These are phyloP conservation scores for Suhomyces kunorum DNA, from an alignment of 1,139 yeast genomes.

Conservation along the genomic window DNA sequence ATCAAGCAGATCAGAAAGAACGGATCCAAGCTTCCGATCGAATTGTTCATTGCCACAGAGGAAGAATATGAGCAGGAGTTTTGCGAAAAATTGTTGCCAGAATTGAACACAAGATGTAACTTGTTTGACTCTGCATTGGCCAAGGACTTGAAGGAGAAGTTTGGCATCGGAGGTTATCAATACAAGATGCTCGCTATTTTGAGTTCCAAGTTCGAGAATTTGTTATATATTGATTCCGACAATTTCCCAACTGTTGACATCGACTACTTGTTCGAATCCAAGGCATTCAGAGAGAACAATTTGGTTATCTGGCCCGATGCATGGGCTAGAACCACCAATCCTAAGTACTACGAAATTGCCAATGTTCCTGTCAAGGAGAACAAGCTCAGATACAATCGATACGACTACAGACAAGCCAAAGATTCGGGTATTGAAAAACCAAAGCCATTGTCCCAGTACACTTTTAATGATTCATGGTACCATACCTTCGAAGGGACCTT, in stretches of 20 bases:
- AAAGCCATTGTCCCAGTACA: slow-evolving; percentile 33
- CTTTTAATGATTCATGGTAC: slow-evolving; percentile 38
- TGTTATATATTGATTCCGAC: slow-evolving; percentile 68
- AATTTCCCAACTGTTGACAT: slow-evolving; percentile 59
- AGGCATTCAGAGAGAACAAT: slow-evolving; percentile 42
- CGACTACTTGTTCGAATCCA: slow-evolving; percentile 49
- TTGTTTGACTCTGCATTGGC: slow-evolving; percentile 40
- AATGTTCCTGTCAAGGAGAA: slow-evolving; percentile 39
- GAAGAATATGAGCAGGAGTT: slow-evolving; percentile 51
- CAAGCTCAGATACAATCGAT: slow-evolving; percentile 36
- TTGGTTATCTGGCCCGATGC: slow-evolving; percentile 55
- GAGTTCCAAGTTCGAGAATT: slow-evolving; percentile 57
- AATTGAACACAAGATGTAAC: slow-evolving; percentile 56
- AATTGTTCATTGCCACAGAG: slow-evolving; percentile 52
- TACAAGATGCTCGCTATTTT: slow-evolving; percentile 63
- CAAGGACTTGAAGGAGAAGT: slow-evolving; percentile 25
- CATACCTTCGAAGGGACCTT: slow-evolving; percentile 60
- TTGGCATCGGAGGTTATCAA: slow-evolving; percentile 58
- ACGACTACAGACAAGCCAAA: slow-evolving; percentile 32
- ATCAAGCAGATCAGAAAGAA: slow-evolving; percentile 42
- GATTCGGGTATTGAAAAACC: slow-evolving; percentile 21
- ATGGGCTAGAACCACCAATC: slow-evolving; percentile 53
- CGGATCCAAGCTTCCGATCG: slow-evolving; percentile 45
- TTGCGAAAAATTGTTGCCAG: slow-evolving; percentile 53
- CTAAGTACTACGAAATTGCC: slow-evolving; percentile 48